Conservation (phyloP, 2,329 filamentous ascomycete species). For the Leptographium wingfieldii region DNA sequence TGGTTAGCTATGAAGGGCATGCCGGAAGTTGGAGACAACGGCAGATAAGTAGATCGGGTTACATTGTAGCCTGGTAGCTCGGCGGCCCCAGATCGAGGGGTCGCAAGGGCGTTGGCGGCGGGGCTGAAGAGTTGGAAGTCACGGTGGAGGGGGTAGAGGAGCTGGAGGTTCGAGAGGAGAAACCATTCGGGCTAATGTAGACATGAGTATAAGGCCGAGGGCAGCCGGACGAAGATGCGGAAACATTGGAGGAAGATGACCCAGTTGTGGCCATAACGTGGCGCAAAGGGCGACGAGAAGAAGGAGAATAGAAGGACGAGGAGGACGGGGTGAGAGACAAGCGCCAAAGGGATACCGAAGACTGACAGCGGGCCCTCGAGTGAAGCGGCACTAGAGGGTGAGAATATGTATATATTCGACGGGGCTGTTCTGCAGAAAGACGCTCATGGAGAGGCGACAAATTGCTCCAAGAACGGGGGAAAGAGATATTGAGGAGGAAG, state of each 20-base stretch:
- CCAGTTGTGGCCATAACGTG: slow-evolving; percentile 17
- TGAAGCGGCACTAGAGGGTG: neutral
- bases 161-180: slow-evolving; percentile 33
- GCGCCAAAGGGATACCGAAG: neutral
- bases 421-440: neutral
- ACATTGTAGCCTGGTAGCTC: slow-evolving; percentile 43
- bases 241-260: slow-evolving; percentile 36
- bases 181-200: slow-evolving; percentile 30
- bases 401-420: neutral
- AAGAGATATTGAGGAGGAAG: neutral
- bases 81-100: slow-evolving; percentile 39
- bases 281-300: neutral
- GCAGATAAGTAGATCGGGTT: slow-evolving; percentile 7
- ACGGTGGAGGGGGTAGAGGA: slow-evolving; percentile 30
- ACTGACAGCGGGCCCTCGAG: neutral
- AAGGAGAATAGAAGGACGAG: neutral
- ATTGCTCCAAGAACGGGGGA: slow-evolving; percentile 2
- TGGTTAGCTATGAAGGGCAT: slow-evolving; percentile 1
- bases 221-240: slow-evolving; percentile 30
- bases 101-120: slow-evolving; percentile 25
- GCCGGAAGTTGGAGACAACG: neutral
- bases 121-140: slow-evolving; percentile 26
- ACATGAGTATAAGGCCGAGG: slow-evolving; percentile 28
- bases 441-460: neutral
- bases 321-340: neutral